Percentiles rank a stretch among this genome's conserved stretches.
Conservation (phyloP, 2,329 filamentous ascomycete genomes). For the Cladosporium sp. region DNA sequence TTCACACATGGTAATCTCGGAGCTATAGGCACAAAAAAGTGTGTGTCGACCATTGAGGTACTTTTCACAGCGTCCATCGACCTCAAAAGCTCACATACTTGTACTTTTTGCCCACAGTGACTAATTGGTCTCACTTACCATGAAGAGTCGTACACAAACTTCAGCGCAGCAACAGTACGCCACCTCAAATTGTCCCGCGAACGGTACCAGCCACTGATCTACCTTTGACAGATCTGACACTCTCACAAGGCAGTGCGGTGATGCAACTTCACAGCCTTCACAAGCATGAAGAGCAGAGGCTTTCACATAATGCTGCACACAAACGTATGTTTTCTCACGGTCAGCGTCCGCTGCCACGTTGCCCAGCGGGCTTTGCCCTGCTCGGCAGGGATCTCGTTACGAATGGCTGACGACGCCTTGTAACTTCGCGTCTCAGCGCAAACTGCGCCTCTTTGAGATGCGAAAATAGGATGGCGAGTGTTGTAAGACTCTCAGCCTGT, state of each 20-base stretch:
- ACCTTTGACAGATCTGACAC: background rate
- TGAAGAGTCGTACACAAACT: background rate
- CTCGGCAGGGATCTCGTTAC: background rate
- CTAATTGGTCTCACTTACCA: too few relatives aligned
- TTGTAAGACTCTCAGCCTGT: background rate
- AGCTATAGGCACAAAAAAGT: background rate
- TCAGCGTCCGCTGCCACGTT: background rate
- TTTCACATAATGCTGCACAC: too few relatives aligned
- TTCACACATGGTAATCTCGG: background rate
- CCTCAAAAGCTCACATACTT: background rate
- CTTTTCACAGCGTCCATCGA: background rate
- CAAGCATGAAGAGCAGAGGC: background rate
- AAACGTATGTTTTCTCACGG: background rate
- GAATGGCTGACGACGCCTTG: too few relatives aligned
- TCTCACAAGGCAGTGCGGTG: background rate
- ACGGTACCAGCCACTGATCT: background rate
- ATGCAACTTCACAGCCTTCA: background rate
- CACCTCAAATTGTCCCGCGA: background rate
- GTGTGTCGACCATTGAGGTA: background rate
- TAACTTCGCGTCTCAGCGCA: too few relatives aligned
- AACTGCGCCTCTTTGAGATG: background rate
- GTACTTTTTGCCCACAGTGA: too few relatives aligned
- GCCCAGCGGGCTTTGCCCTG: background rate
- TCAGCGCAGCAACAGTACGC: background rate
- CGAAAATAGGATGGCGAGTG: conserved; percentile 7